Evolutionary conservation across 2,329 filamentous ascomycete genomes (phyloP).

Genomic region (Orbilia oligospora): DNA sequence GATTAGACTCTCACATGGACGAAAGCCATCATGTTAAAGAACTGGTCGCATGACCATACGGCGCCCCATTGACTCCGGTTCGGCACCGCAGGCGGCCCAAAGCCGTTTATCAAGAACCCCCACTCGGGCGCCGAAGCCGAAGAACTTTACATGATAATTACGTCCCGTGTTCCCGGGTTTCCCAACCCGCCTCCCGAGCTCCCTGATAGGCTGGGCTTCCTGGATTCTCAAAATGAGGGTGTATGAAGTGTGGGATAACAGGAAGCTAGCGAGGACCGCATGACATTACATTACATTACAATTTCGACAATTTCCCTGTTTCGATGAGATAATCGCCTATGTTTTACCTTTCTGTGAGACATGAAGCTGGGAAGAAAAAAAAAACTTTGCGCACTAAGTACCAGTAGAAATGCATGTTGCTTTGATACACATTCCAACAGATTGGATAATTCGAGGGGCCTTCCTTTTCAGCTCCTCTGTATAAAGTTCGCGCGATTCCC

Average conservation of each 20-base stretch:
- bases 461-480: constrained; percentile 29
- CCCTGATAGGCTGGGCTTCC: constrained; percentile 1
- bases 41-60: not conserved
- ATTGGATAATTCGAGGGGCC: not conserved
- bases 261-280: constrained; percentile 11
- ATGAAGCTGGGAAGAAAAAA: not conserved
- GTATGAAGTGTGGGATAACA: constrained; percentile 25
- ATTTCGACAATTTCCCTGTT: constrained; percentile 24
- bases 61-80: constrained; percentile 5
- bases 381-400: constrained; percentile 32
- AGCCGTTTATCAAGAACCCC: constrained; percentile 37
- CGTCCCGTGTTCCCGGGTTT: constrained; percentile 28
- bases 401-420: not conserved
- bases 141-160: constrained; percentile 13
- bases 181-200: constrained; percentile 39
- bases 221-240: not conserved
- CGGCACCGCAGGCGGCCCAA: constrained; percentile 23
- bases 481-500: constrained; percentile 52
- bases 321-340: constrained; percentile 41
- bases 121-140: constrained; percentile 47
- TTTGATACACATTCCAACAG: constrained; percentile 8
- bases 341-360: not conserved
- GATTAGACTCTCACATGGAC: not conserved
- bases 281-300: constrained; percentile 16
- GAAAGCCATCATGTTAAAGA: too few relatives aligned